Base-by-base conservation (phyloP, 2,329 filamentous ascomycete species). In the Ophioceras dolichostomum region DNA sequence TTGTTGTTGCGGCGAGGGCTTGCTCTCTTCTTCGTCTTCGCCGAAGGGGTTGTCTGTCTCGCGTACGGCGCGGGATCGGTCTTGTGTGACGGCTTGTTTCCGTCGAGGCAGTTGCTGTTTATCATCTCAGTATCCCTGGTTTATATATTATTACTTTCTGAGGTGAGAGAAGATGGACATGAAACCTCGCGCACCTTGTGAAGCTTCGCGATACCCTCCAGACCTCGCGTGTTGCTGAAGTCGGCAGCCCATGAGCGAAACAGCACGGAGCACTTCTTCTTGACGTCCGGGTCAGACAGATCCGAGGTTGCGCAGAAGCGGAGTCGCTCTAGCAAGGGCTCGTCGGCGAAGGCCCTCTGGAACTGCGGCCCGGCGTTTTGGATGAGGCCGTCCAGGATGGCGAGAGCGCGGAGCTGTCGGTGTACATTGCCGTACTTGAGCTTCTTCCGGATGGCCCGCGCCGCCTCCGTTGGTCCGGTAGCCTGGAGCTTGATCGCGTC, bases 381-480 rank as follows among this genome's bases (percentile, higher is more conserved):
- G 42, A 98, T 91, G 28, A 98, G 69, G 30, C 84, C 88, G 55
- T 98, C 91, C 2, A 98, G 73, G 35, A 98, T 79, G 10, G 83
- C 81, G 17, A 98, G 72, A 26, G 91, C 83, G 41, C 91, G 77
- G 24, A 96, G 70, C 59, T 98, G 91, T 35, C 87, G 81, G 58
- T 96, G 89, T n/a, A 84, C 70, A 51, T 78, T 94, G 49, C 91
- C 91, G 60, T 98, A 96, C 65, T 98, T 98, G 70, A 98, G 75
- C 67, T 96, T 96, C 73, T 98, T 98, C 42, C 91, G 78, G 49
- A 98, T 74, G 34, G 91, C 88, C 53, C 91, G 77, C 38, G 89
- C 86, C 41, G 88, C 88, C 65, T 98, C 91, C 10, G 76, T 73
- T 2, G 91, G 86, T 0, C 91, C 91, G 6, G 83, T 83, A 19